These are phyloP conservation scores for Cryoendolithus antarcticus DNA, from an alignment of 2,329 filamentous ascomycete genomes.

Conservation along the genomic window DNA sequence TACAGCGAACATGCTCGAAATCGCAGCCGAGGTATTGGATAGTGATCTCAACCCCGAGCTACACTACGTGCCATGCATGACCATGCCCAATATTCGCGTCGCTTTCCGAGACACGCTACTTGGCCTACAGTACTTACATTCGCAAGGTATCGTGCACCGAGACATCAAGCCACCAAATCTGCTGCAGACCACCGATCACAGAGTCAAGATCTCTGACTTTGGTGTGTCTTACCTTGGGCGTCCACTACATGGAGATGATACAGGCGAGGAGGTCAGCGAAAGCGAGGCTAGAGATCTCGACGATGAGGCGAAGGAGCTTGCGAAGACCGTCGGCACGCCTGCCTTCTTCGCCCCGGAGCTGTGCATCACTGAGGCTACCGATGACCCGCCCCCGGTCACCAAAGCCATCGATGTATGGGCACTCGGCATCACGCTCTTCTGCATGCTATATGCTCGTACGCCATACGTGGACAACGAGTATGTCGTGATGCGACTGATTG, in stretches of 20 bases:
- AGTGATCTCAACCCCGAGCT: conserved; percentile 73
- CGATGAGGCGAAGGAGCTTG: conserved; percentile 88
- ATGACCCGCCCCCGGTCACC: conserved; percentile 62
- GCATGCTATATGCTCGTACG: conserved; percentile 83
- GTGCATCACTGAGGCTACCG: conserved; percentile 69
- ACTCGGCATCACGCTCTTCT: conserved; percentile 88
- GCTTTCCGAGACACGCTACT: conserved; percentile 88
- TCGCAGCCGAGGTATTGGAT: conserved; percentile 36
- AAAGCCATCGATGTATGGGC: conserved; percentile 97
- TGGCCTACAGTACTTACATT: conserved; percentile 74
- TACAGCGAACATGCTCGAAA: conserved; percentile 37
- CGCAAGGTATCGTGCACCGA: conserved; percentile 39
- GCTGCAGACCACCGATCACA: conserved; percentile 69
- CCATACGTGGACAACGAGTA: conserved; percentile 91
- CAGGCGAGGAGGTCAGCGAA: conserved; percentile 57
- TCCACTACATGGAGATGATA: conserved; percentile 55
- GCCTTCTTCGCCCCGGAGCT: conserved; percentile 96
- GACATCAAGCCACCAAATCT: conserved; percentile 61
- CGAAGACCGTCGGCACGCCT: conserved; percentile 93
- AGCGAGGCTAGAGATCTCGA: conserved; percentile 66
- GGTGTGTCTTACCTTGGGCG: conserved; percentile 94
- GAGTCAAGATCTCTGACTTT: conserved; percentile 97
- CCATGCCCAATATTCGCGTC: conserved; percentile 65
- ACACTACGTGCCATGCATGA: conserved; percentile 87
- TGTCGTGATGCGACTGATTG: conserved; percentile 82